Conservation (phyloP, 257 asterid genomes). For the Henckelia pumila region DNA sequence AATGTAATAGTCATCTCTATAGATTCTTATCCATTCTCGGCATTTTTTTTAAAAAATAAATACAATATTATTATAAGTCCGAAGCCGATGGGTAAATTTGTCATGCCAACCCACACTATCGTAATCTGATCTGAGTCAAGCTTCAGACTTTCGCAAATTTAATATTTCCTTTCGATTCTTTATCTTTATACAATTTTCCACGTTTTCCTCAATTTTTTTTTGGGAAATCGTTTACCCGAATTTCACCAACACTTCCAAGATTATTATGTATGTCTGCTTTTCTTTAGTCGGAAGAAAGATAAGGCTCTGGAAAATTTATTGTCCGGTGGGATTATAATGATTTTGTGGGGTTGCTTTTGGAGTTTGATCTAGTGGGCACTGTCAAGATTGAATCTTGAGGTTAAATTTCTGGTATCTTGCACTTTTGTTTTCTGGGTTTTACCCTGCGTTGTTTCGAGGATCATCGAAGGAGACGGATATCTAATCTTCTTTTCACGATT, state of each 20-base stretch:
- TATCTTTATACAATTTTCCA: background rate
- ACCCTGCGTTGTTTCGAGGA: background rate
- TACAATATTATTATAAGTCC: no score
- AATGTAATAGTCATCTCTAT: no score
- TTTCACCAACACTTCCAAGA: background rate
- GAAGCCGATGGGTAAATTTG: no score
- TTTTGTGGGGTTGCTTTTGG: slow-evolving; percentile 26
- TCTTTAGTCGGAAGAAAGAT: slow-evolving; percentile 25
- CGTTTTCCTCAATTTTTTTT: slow-evolving; percentile 3
- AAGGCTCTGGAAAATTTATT: background rate
- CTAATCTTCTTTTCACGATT: background rate
- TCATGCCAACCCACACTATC: background rate
- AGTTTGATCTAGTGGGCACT: slow-evolving; percentile 22
- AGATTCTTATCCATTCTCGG: no score
- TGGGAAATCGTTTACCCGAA: slow-evolving; percentile 7
- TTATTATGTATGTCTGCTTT: background rate
- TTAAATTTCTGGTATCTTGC: slow-evolving; percentile 7
- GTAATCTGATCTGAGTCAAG: slow-evolving; percentile 25
- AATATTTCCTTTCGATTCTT: slow-evolving; percentile 9
- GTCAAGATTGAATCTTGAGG: slow-evolving; percentile 26
- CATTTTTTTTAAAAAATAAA: no score
- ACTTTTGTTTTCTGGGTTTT: slow-evolving; percentile 15
- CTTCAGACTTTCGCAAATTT: slow-evolving; percentile 18
- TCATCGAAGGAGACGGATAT: background rate
- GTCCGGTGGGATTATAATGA: background rate